Evolutionary conservation across 108 stramenopile genomes (phyloP).

Genomic region (Parmales sp.): DNA sequence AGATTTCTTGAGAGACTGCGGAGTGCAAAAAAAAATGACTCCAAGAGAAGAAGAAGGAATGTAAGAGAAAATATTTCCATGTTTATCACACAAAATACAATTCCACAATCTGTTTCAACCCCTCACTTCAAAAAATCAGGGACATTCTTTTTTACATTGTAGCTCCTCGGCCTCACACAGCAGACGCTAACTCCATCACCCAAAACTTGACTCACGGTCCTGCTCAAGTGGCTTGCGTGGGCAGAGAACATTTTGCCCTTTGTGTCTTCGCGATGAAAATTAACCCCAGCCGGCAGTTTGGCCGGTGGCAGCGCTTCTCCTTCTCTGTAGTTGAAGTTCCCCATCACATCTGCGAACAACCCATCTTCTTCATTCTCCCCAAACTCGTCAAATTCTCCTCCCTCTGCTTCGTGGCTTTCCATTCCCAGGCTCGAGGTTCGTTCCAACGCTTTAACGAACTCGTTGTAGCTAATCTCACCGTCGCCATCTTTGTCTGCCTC

Average conservation of each 20-base stretch:
- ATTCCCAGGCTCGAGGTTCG: background rate
- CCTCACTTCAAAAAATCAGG: background rate
- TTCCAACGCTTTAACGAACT: background rate
- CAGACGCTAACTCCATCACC: background rate
- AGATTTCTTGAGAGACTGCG: too few species aligned
- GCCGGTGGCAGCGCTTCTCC: background rate
- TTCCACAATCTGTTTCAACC: too few species aligned
- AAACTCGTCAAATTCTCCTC: too few species aligned
- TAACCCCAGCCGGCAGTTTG: background rate
- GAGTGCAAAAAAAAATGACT: too few species aligned
- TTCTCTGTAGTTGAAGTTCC: background rate
- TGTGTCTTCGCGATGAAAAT: too few species aligned
- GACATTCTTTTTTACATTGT: background rate
- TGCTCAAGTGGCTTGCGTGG: background rate
- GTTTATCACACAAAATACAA: too few species aligned
- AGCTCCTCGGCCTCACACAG: background rate
- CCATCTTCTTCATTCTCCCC: background rate
- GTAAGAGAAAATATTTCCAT: too few species aligned
- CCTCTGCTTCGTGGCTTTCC: too few species aligned
- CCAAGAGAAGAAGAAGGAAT: too few species aligned
- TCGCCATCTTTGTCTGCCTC: conserved; percentile 2
- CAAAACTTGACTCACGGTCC: background rate
- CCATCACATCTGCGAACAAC: background rate
- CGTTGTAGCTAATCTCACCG: conserved; percentile 1
- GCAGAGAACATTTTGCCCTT: background rate